Conservation (phyloP, 805 yeast species). For the Candida broadrunensis region DNA sequence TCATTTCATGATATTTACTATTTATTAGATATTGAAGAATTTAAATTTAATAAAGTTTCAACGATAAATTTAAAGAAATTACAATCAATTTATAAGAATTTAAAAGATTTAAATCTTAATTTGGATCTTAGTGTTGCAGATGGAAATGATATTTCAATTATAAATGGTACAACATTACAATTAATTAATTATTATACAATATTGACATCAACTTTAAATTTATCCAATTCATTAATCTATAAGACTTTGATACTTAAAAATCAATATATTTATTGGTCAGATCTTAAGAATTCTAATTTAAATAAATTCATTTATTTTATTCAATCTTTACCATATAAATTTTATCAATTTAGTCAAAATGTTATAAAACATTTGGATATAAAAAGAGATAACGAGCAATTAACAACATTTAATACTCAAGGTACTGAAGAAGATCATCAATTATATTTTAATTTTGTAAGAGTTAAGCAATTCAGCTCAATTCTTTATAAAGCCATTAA, state of each 20-base stretch:
- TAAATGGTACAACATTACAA: slow-evolving; percentile 5
- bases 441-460: slow-evolving; percentile 7
- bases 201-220: slow-evolving; percentile 19
- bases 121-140: slow-evolving; percentile 1
- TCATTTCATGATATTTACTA: slow-evolving; percentile 22
- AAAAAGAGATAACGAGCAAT: neutral
- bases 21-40: slow-evolving; percentile 18
- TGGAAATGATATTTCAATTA: slow-evolving; percentile 1
- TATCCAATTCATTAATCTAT: slow-evolving; percentile 32
- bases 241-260: slow-evolving; percentile 30
- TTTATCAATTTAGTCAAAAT: slow-evolving; percentile 13
- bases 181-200: slow-evolving; percentile 22
- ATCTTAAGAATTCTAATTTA: slow-evolving; percentile 19
- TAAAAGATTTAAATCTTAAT: slow-evolving; percentile 2
- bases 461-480: slow-evolving; percentile 5
- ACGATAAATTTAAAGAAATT: slow-evolving; percentile 8
- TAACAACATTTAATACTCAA: neutral
- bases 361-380: slow-evolving; percentile 2
- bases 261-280: slow-evolving; percentile 35
- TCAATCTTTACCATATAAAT: slow-evolving; percentile 31
- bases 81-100: slow-evolving; percentile 6
- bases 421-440: slow-evolving; percentile 16
- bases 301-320: slow-evolving; percentile 29
- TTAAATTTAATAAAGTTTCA: slow-evolving; percentile 10
- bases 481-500: slow-evolving; percentile 5